Evolutionary conservation across 768 basidiomycete genomes (phyloP).

Genomic region (Coprinellus aureogranulatus): DNA sequence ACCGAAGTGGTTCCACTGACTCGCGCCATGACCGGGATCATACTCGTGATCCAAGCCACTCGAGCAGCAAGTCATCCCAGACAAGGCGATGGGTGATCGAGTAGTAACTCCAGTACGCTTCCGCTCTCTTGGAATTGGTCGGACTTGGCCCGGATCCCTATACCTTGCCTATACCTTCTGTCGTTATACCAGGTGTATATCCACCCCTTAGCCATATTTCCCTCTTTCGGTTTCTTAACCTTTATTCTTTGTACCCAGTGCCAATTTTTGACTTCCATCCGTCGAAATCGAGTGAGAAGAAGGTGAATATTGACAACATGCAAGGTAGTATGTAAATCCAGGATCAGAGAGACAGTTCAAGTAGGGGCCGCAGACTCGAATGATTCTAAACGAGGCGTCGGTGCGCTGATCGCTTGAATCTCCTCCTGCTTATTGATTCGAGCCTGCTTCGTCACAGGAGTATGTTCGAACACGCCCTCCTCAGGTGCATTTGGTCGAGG

Average conservation of each 20-base stretch:
- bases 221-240: not conserved
- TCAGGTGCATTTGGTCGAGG: constrained; percentile 37
- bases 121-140: not conserved
- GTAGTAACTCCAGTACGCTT: constrained; percentile 26
- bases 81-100: constrained; percentile 58
- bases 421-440: constrained; percentile 59
- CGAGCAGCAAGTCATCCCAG: constrained; percentile 24
- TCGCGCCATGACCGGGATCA: constrained; percentile 23
- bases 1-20: constrained; percentile 34
- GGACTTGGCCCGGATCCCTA: constrained; percentile 8
- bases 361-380: constrained; percentile 22
- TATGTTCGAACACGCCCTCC: constrained; percentile 49
- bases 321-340: not conserved
- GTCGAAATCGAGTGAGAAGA: no score
- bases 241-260: no score
- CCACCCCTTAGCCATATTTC: not conserved
- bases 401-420: constrained; percentile 50
- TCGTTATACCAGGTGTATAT: constrained; percentile 10
- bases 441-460: constrained; percentile 54
- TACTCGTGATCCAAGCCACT: constrained; percentile 27
- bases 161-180: constrained; percentile 3
- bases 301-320: not conserved
- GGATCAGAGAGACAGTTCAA: not conserved
- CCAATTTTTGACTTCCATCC: no score
- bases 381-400: constrained; percentile 51